phyloP scores from a whole-genome alignment of 2,329 filamentous ascomycete genomes.

The Fulvia fulva region DNA sequence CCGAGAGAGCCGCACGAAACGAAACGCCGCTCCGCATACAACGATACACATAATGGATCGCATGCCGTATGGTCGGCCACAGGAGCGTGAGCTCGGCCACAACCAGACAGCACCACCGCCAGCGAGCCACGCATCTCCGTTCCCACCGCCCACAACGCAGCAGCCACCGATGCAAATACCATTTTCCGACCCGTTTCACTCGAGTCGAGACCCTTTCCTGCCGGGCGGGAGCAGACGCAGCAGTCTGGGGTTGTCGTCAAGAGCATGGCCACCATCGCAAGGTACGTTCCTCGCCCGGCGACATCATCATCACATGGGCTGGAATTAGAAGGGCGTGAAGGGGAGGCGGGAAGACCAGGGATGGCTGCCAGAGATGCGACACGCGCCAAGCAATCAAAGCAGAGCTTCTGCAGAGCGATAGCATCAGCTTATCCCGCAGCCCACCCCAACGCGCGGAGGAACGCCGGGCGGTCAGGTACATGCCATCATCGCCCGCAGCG shows the following conservation, averaged over 20 bases:
- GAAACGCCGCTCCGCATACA: neutral
- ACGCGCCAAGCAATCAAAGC: conserved; percentile 2
- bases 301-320: neutral
- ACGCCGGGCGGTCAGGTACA: neutral
- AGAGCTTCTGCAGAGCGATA: neutral
- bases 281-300: conserved; percentile 21
- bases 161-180: conserved; percentile 43
- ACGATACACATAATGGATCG: conserved; percentile 26
- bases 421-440: neutral
- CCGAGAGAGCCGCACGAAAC: neutral
- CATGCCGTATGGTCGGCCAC: conserved; percentile 33
- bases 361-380: conserved; percentile 6
- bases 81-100: conserved; percentile 37
- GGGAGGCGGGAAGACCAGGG: neutral
- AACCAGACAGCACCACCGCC: conserved; percentile 29
- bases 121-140: conserved; percentile 35
- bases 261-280: conserved; percentile 30
- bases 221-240: conserved; percentile 37
- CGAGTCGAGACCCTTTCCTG: conserved; percentile 46
- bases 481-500: neutral
- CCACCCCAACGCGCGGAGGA: neutral
- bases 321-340: neutral
- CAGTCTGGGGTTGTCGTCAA: conserved; percentile 37
- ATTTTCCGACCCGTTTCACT: conserved; percentile 44
- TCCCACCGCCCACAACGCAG: conserved; percentile 29